A percentile compares a stretch with the other conserved stretches of the same genome.
These are phyloP conservation scores for Epichloe coenophiala DNA, from an alignment of 2,329 filamentous ascomycete genomes.

Conservation along the genomic window DNA sequence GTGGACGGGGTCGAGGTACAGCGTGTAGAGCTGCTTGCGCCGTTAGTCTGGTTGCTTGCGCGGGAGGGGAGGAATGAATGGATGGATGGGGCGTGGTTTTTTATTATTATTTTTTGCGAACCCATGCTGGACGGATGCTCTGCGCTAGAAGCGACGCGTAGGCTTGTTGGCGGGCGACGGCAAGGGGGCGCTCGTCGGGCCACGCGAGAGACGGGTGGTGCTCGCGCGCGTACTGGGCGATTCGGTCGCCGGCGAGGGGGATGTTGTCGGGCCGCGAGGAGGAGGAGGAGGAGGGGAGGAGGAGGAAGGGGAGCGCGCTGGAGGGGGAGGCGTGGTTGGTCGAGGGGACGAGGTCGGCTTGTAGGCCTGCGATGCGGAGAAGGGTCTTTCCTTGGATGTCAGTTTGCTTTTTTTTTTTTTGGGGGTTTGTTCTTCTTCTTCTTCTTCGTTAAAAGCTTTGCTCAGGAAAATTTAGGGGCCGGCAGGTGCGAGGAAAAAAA, in stretches of 20 bases:
- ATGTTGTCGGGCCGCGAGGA: slow-evolving; percentile 37
- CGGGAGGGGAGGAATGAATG: neutral
- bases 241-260: slow-evolving; percentile 41
- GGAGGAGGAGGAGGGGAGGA: slow-evolving; percentile 32
- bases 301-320: slow-evolving; percentile 76
- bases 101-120: slow-evolving; percentile 20
- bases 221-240: slow-evolving; percentile 55
- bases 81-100: neutral
- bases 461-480: too few relatives aligned
- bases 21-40: slow-evolving; percentile 48
- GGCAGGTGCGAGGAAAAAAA: neutral
- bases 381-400: slow-evolving; percentile 42
- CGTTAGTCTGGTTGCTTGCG: neutral
- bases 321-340: slow-evolving; percentile 90
- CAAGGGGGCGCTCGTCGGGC: slow-evolving; percentile 6
- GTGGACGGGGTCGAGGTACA: slow-evolving; percentile 66
- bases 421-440: too few relatives aligned
- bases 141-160: slow-evolving; percentile 68
- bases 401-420: neutral
- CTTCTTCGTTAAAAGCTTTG: neutral
- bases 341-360: slow-evolving; percentile 54
- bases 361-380: slow-evolving; percentile 60
- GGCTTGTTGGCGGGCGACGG: slow-evolving; percentile 50
- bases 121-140: slow-evolving; percentile 75
- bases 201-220: slow-evolving; percentile 12